A percentile compares a stretch with the other conserved stretches of the same genome.
These are phyloP conservation scores for Porogramme epimiltina DNA, from an alignment of 1,284 basidiomycete genomes.

Conservation along the genomic window DNA sequence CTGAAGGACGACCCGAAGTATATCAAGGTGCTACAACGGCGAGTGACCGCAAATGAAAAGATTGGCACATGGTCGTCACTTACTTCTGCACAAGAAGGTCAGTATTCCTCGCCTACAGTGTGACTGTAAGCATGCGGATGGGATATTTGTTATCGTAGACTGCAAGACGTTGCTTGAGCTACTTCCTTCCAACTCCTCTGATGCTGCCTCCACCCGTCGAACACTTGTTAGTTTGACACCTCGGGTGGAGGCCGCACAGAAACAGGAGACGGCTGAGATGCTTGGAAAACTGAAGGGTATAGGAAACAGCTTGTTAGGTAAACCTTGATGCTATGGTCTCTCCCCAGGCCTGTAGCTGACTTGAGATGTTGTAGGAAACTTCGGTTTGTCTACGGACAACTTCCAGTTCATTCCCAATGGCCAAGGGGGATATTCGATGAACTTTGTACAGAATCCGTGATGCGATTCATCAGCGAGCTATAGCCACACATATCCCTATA, in stretches of 20 bases:
- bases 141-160: constrained; percentile 50
- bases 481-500: no score
- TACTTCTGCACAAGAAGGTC: constrained; percentile 84
- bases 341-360: background rate
- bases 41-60: constrained; percentile 82
- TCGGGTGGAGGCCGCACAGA: constrained; percentile 74
- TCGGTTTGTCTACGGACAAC: constrained; percentile 89
- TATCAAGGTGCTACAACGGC: constrained; percentile 85
- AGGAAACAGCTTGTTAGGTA: constrained; percentile 90
- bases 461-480: no score
- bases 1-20: constrained; percentile 84
- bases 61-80: constrained; percentile 85
- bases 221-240: constrained; percentile 61
- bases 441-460: constrained; percentile 59
- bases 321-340: constrained; percentile 22
- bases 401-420: constrained; percentile 94
- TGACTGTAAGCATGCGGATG: no score
- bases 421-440: constrained; percentile 92
- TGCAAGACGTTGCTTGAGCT: constrained; percentile 71
- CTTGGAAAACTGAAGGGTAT: constrained; percentile 90
- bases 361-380: constrained; percentile 56
- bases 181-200: constrained; percentile 57
- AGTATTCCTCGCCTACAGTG: background rate
- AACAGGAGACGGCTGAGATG: constrained; percentile 92
- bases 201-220: constrained; percentile 49